phyloP scores from a whole-genome alignment of 345 rosid genomes.

The Moricandia arvensis region DNA sequence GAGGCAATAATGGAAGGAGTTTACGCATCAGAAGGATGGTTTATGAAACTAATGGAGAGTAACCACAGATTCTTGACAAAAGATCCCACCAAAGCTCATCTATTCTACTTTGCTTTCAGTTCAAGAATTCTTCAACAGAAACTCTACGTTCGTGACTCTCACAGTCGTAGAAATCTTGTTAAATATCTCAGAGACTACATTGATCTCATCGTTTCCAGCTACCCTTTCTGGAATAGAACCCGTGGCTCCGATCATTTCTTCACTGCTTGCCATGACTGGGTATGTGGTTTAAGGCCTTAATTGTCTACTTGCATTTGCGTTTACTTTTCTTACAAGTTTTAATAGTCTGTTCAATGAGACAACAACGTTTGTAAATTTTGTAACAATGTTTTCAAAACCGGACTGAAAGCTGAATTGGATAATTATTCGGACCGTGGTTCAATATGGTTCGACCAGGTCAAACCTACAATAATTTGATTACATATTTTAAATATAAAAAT shows the following conservation, averaged over 20 bases:
- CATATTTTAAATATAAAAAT: too few species aligned
- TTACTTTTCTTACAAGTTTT: too few species aligned
- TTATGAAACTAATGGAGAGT: conserved; percentile 48
- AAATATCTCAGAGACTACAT: conserved; percentile 48
- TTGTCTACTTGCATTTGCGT: too few species aligned
- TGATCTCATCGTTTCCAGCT: conserved; percentile 48
- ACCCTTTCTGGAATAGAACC: conserved; percentile 83
- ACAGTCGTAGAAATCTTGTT: conserved; percentile 53
- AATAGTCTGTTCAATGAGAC: too few species aligned
- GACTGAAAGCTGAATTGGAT: too few species aligned
- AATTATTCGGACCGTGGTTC: too few species aligned
- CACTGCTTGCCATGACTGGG: conserved; percentile 90
- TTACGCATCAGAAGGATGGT: conserved; percentile 51
- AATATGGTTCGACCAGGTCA: too few species aligned
- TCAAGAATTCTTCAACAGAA: conserved; percentile 60
- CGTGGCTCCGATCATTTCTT: conserved; percentile 81
- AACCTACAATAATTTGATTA: too few species aligned
- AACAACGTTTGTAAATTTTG: too few species aligned
- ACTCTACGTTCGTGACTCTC: conserved; percentile 63
- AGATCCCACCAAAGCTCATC: conserved; percentile 62
- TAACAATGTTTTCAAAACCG: too few species aligned
- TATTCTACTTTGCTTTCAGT: conserved; percentile 79
- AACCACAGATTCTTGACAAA: conserved; percentile 59
- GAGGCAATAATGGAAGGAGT: conserved; percentile 54
- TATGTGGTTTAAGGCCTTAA: not conserved